A percentile compares a stretch with the other conserved stretches of the same genome.
Evolutionary conservation across 2,329 filamentous ascomycete genomes (phyloP).

Genomic region (Cladophialophora yegresii): DNA sequence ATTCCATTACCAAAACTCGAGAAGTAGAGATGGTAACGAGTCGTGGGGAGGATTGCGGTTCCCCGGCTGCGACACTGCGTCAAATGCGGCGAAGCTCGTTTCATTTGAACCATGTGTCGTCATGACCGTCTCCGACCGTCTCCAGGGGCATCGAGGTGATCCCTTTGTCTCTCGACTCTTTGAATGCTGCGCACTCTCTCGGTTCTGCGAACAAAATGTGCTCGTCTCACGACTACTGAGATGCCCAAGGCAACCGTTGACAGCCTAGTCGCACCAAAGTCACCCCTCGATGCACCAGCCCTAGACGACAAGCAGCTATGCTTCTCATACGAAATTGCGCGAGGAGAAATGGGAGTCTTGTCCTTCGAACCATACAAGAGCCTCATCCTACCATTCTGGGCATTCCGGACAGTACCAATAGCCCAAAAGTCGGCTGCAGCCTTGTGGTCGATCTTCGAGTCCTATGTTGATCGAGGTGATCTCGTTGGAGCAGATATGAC

Average conservation of each 20-base stretch:
- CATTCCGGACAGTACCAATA: slow-evolving; percentile 58
- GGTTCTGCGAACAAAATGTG: neutral
- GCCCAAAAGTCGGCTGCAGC: slow-evolving; percentile 53
- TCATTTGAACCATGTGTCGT: slow-evolving; percentile 5
- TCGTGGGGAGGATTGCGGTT: neutral
- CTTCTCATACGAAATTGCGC: slow-evolving; percentile 57
- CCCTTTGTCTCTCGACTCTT: neutral
- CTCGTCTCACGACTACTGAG: neutral
- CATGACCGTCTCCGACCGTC: neutral
- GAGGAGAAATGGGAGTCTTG: slow-evolving; percentile 63
- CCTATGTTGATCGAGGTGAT: slow-evolving; percentile 55
- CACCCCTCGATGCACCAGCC: slow-evolving; percentile 31
- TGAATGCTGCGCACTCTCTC: neutral
- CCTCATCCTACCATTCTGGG: slow-evolving; percentile 60
- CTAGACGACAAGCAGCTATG: slow-evolving; percentile 29
- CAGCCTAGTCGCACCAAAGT: slow-evolving; percentile 23
- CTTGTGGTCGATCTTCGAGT: slow-evolving; percentile 55
- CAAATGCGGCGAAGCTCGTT: neutral
- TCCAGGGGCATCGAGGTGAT: neutral
- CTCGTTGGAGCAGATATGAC: slow-evolving; percentile 68
- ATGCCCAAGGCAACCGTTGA: slow-evolving; percentile 31
- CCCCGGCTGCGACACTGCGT: neutral
- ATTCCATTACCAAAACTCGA: neutral
- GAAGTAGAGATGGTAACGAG: neutral
- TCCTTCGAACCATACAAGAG: slow-evolving; percentile 67